Percentiles rank a stretch among this genome's conserved stretches.
Evolutionary conservation across 2,329 filamentous ascomycete species (phyloP).

Genomic region (Chrysosporium queenslandicum): DNA sequence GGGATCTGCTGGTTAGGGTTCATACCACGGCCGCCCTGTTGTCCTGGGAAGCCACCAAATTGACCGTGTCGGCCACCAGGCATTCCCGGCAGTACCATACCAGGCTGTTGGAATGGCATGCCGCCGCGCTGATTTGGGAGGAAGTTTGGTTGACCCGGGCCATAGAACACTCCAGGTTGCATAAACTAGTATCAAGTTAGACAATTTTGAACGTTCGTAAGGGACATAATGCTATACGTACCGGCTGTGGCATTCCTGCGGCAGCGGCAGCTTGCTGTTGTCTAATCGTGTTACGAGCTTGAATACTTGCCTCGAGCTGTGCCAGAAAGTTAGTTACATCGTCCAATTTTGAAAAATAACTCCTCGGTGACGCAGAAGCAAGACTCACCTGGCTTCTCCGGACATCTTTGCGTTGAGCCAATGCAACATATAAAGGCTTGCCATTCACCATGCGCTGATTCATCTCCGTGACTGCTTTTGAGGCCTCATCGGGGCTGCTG

Average conservation of each 20-base stretch:
- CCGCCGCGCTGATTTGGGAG: slow-evolving; percentile 48
- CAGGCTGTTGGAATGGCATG: slow-evolving; percentile 49
- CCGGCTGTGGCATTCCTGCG: slow-evolving; percentile 67
- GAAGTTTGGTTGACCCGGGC: slow-evolving; percentile 56
- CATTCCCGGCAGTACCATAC: slow-evolving; percentile 53
- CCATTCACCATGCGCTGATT: slow-evolving; percentile 97
- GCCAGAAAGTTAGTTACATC: slow-evolving; percentile 7
- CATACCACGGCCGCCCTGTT: slow-evolving; percentile 78
- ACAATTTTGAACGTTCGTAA: not conserved
- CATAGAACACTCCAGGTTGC: slow-evolving; percentile 86
- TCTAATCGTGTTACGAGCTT: slow-evolving; percentile 95
- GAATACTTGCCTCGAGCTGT: slow-evolving; percentile 89
- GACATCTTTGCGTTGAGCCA: slow-evolving; percentile 98
- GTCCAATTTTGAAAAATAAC: no score
- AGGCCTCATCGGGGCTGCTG: slow-evolving; percentile 97
- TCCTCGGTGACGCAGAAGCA: not conserved
- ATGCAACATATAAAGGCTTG: slow-evolving; percentile 95
- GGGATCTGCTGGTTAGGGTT: slow-evolving; percentile 75
- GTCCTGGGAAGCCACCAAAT: slow-evolving; percentile 70
- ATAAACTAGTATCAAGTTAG: slow-evolving; percentile 50
- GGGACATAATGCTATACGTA: slow-evolving; percentile 20
- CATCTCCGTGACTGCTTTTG: slow-evolving; percentile 98
- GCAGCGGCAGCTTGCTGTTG: slow-evolving; percentile 95
- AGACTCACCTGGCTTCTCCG: slow-evolving; percentile 70
- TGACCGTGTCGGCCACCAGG: slow-evolving; percentile 77